A percentile compares a stretch with the other conserved stretches of the same genome.
Conservation (phyloP, 352 stramenopile species). For the Aphanomyces astaci region DNA sequence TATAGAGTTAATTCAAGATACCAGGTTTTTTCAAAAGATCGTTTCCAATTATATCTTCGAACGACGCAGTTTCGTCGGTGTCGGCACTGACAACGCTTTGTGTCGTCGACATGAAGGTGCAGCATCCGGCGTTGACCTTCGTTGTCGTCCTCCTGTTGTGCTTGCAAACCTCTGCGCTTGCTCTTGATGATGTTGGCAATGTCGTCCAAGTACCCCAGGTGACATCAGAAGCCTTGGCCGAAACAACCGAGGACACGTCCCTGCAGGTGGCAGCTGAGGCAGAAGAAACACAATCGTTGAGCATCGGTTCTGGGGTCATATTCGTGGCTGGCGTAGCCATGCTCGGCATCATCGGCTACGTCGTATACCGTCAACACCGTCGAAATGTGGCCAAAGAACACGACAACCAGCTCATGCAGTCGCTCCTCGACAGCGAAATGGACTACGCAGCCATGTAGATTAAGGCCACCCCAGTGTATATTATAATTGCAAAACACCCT, state of each 20-base stretch:
- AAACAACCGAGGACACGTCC: background rate
- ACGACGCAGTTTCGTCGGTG: too few relatives aligned
- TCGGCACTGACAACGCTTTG: too few relatives aligned
- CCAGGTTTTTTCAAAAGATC: conserved; percentile 10
- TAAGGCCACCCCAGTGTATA: background rate
- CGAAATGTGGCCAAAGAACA: conserved; percentile 24
- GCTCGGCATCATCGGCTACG: conserved; percentile 21
- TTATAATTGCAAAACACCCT: too few relatives aligned
- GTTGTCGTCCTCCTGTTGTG: too few relatives aligned
- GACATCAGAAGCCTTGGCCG: background rate
- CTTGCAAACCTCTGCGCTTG: too few relatives aligned
- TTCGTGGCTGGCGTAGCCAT: conserved; percentile 13
- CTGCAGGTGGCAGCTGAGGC: background rate
- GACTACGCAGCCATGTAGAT: conserved; percentile 65
- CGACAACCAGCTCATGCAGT: conserved; percentile 43
- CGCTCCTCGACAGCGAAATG: conserved; percentile 59
- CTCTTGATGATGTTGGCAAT: too few relatives aligned
- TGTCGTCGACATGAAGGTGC: too few relatives aligned
- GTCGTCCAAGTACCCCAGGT: background rate
- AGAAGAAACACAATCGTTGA: background rate
- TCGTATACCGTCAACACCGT: conserved; percentile 19
- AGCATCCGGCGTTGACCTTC: too few relatives aligned
- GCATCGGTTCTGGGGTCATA: conserved; percentile 1
- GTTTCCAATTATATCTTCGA: too few relatives aligned
- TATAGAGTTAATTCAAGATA: conserved; percentile 15